Percentiles rank a stretch among this genome's conserved stretches.
These are phyloP conservation scores for Leptoxyphium fumago DNA, from an alignment of 2,329 filamentous ascomycete species.

Conservation along the genomic window DNA sequence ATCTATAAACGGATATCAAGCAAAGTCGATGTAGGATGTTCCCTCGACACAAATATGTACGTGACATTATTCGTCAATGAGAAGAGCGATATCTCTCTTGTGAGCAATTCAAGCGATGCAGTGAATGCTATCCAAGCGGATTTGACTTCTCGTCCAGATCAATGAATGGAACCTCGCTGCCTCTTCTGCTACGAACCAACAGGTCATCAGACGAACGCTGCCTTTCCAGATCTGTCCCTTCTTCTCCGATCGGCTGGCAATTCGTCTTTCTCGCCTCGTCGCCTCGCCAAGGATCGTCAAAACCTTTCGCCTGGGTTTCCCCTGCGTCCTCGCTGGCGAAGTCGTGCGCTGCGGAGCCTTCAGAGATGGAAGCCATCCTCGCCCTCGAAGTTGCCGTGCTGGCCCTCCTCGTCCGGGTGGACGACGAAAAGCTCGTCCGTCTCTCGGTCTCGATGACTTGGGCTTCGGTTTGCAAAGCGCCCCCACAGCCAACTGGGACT, in stretches of 20 bases:
- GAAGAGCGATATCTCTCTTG: too few relatives aligned
- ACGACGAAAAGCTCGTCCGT: not conserved
- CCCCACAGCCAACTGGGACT: conserved; percentile 49
- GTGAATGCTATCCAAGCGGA: conserved; percentile 9
- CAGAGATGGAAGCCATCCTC: not conserved
- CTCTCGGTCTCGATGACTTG: not conserved
- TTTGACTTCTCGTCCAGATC: conserved; percentile 18
- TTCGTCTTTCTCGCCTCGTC: conserved; percentile 1
- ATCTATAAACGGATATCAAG: too few relatives aligned
- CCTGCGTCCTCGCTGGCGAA: conserved; percentile 7
- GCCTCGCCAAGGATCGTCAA: not conserved
- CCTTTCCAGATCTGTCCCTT: not conserved
- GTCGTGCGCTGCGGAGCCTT: conserved; percentile 1
- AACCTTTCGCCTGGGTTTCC: conserved; percentile 4
- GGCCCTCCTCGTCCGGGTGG: not conserved
- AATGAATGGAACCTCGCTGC: conserved; percentile 9
- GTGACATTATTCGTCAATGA: too few relatives aligned
- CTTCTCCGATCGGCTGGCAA: not conserved
- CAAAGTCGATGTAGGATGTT: too few relatives aligned
- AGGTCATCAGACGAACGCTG: not conserved
- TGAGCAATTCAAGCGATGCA: too few relatives aligned
- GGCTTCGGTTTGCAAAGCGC: conserved; percentile 7
- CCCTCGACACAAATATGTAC: too few relatives aligned
- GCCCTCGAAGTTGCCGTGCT: not conserved
- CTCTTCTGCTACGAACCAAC: not conserved